Evolutionary conservation across 345 rosid species (phyloP).

Genomic region (Sonneratia caseolaris): DNA sequence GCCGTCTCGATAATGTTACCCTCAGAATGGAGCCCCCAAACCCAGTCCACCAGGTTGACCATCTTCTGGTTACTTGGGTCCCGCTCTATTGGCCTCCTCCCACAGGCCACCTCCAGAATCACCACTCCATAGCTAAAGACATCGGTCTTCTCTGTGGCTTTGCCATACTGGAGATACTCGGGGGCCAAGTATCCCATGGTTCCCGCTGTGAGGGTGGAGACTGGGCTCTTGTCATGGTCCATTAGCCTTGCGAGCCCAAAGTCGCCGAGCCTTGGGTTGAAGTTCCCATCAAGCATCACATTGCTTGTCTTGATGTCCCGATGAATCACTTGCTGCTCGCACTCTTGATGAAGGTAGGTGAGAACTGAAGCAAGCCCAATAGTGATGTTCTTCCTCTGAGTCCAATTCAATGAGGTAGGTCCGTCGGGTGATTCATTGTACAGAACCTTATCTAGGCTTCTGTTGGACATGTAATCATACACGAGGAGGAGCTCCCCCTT

Average conservation of each 20-base stretch:
- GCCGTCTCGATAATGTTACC: conserved; percentile 73
- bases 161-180: conserved; percentile 89
- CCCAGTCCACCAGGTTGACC: conserved; percentile 92
- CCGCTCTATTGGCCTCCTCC: conserved; percentile 84
- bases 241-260: conserved; percentile 90
- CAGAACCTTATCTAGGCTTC: conserved; percentile 77
- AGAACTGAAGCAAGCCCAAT: conserved; percentile 77
- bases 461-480: conserved; percentile 86
- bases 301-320: conserved; percentile 87
- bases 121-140: conserved; percentile 87
- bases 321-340: conserved; percentile 92
- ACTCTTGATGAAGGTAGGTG: conserved; percentile 79
- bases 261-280: conserved; percentile 84
- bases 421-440: conserved; percentile 48
- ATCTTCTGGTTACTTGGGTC: conserved; percentile 48
- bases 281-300: conserved; percentile 74
- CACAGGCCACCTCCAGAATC: conserved; percentile 79
- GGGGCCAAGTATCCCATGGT: conserved; percentile 98
- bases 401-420: conserved; percentile 40
- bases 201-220: conserved; percentile 89
- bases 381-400: conserved; percentile 56
- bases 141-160: conserved; percentile 84
- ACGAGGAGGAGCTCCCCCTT: conserved; percentile 79
- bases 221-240: conserved; percentile 90
- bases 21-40: conserved; percentile 62